A percentile compares a stretch with the other conserved stretches of the same genome.
These are phyloP conservation scores for Populus hybrid DNA, from an alignment of 441 rosid genomes.

Conservation along the genomic window DNA sequence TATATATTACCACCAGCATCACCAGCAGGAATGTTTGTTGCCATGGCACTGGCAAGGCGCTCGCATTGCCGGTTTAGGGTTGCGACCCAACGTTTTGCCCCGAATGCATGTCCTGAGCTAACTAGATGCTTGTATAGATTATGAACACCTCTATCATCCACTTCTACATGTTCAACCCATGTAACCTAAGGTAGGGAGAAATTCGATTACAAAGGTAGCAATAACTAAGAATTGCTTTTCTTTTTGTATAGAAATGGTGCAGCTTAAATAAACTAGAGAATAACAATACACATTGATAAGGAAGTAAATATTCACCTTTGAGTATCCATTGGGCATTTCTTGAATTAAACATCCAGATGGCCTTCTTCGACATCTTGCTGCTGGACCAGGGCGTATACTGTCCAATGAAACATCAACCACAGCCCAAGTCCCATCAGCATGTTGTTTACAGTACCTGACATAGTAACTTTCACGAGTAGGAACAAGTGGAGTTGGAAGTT, in stretches of 20 bases:
- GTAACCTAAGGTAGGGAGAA: too few relatives aligned
- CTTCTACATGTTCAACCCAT: conserved; percentile 74
- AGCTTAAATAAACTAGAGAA: too few relatives aligned
- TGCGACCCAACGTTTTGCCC: conserved; percentile 82
- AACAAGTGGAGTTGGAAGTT: conserved; percentile 74
- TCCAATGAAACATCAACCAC: conserved; percentile 94
- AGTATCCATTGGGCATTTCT: conserved; percentile 72
- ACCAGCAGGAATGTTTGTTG: conserved; percentile 46
- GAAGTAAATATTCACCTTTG: conserved; percentile 41
- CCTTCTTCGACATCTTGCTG: conserved; percentile 53
- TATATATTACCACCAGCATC: conserved; percentile 38
- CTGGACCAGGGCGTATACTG: conserved; percentile 54
- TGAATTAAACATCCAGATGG: conserved; percentile 91
- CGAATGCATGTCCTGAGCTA: conserved; percentile 71
- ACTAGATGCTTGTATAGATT: conserved; percentile 59
- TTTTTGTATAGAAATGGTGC: too few relatives aligned
- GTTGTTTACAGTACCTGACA: conserved; percentile 72
- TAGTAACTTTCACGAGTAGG: conserved; percentile 70
- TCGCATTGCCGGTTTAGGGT: conserved; percentile 73
- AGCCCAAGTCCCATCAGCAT: conserved; percentile 77
- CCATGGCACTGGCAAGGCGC: conserved; percentile 67
- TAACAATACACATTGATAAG: too few relatives aligned
- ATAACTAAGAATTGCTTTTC: too few relatives aligned
- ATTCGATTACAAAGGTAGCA: too few relatives aligned
- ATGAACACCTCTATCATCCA: conserved; percentile 64